A percentile compares a stretch with the other conserved stretches of the same genome.
These are phyloP conservation scores for Mycena indigotica DNA, from an alignment of 768 basidiomycete genomes.

Conservation along the genomic window DNA sequence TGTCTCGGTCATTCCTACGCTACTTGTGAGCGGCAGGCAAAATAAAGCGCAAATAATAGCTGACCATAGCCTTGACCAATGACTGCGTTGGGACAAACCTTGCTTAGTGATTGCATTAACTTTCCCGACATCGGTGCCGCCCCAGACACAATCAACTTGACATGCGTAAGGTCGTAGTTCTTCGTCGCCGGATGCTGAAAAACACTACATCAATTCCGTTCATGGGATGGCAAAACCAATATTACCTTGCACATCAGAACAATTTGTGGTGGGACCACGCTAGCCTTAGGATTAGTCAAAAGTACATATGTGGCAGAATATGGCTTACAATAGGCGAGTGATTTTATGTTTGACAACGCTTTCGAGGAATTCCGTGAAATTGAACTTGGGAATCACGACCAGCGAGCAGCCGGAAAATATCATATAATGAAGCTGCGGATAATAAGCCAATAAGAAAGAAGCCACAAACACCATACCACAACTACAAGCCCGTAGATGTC, in stretches of 20 bases:
- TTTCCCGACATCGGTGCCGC: slow-evolving; percentile 67
- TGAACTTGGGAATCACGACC: slow-evolving; percentile 69
- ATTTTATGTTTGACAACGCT: slow-evolving; percentile 58
- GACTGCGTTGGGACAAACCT: slow-evolving; percentile 57
- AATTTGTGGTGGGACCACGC: slow-evolving; percentile 67
- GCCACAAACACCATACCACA: slow-evolving; percentile 41
- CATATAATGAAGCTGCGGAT: slow-evolving; percentile 49
- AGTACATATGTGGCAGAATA: neutral
- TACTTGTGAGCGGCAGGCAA: no score
- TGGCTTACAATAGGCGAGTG: slow-evolving; percentile 56
- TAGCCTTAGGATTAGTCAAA: slow-evolving; percentile 27
- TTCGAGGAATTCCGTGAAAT: slow-evolving; percentile 53
- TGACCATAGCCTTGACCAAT: slow-evolving; percentile 73
- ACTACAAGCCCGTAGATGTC: slow-evolving; percentile 66
- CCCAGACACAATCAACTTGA: slow-evolving; percentile 58
- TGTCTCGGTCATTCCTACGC: slow-evolving; percentile 69
- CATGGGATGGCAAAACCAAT: neutral
- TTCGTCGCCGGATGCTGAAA: slow-evolving; percentile 53
- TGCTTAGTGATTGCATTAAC: slow-evolving; percentile 45
- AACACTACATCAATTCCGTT: neutral
- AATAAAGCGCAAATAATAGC: no score
- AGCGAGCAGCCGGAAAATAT: slow-evolving; percentile 56
- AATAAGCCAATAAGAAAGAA: neutral
- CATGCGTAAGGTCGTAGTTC: slow-evolving; percentile 51
- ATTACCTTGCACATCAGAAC: slow-evolving; percentile 67